These are phyloP conservation scores for Pleurotus giganteus DNA, from an alignment of 768 basidiomycete species.

Conservation along the genomic window DNA sequence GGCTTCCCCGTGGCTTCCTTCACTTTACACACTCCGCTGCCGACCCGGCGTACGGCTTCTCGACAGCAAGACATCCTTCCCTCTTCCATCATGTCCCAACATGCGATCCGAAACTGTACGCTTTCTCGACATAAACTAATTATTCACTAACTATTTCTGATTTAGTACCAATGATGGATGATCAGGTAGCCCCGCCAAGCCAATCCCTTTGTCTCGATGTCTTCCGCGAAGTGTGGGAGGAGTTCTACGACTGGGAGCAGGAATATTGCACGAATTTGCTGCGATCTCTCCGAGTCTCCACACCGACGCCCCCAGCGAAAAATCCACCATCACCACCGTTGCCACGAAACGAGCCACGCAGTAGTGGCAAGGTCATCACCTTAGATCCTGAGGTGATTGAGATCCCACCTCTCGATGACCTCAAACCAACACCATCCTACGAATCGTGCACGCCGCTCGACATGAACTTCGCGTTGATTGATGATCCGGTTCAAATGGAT, in stretches of 20 bases:
- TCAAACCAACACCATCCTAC: slow-evolving; percentile 34
- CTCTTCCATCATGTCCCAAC: too few species aligned
- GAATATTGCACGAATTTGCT: neutral
- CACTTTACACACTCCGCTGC: too few species aligned
- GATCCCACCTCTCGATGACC: neutral
- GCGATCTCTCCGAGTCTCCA: neutral
- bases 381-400: neutral
- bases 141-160: too few species aligned
- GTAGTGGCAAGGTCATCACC: neutral
- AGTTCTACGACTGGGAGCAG: neutral
- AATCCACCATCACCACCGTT: neutral
- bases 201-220: neutral
- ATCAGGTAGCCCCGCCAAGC: too few species aligned
- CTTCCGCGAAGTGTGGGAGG: neutral
- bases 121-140: too few species aligned
- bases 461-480: slow-evolving; percentile 49
- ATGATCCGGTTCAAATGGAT: slow-evolving; percentile 54
- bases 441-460: slow-evolving; percentile 53
- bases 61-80: too few species aligned
- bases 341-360: neutral
- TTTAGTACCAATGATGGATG: too few species aligned
- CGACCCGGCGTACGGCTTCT: too few species aligned
- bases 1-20: too few species aligned
- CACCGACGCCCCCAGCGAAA: neutral
- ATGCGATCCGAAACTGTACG: too few species aligned